phyloP scores from a whole-genome alignment of 495 filamentous ascomycete genomes.

The Stereocaulon alpinum region DNA sequence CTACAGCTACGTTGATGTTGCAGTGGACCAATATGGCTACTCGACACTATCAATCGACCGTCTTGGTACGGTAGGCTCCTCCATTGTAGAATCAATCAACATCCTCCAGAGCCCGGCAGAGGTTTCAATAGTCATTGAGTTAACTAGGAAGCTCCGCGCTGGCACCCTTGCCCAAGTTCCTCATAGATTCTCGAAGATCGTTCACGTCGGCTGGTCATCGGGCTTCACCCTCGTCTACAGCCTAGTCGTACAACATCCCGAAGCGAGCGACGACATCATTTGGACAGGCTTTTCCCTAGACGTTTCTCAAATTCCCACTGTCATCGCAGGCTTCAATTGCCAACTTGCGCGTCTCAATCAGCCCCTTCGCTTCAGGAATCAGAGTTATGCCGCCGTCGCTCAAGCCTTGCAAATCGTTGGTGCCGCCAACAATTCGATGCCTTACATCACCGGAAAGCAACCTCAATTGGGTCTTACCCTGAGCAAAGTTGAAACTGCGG shows the following conservation, averaged over 20 bases:
- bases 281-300: constrained; percentile 45
- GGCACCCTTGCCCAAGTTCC: constrained; percentile 27
- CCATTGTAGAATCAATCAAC: constrained; percentile 41
- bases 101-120: constrained; percentile 42
- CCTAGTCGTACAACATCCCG: constrained; percentile 36
- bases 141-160: constrained; percentile 37
- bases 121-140: constrained; percentile 36
- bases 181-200: constrained; percentile 34
- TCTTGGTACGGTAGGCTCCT: constrained; percentile 43
- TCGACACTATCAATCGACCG: constrained; percentile 46
- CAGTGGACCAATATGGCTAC: constrained; percentile 40
- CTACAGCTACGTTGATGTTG: constrained; percentile 44
- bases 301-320: constrained; percentile 24
- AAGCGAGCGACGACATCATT: constrained; percentile 42
- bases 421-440: background rate
- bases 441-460: background rate
- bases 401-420: background rate
- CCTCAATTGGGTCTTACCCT: background rate
- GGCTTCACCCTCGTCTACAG: constrained; percentile 31
- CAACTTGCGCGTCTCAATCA: constrained; percentile 34
- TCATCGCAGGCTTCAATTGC: constrained; percentile 35
- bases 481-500: background rate
- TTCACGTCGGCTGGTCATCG: constrained; percentile 44
- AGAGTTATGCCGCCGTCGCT: background rate
- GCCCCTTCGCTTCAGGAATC: constrained; percentile 24